Conservation (phyloP, 2,329 filamentous ascomycete species). For the Cadophora sp. region DNA sequence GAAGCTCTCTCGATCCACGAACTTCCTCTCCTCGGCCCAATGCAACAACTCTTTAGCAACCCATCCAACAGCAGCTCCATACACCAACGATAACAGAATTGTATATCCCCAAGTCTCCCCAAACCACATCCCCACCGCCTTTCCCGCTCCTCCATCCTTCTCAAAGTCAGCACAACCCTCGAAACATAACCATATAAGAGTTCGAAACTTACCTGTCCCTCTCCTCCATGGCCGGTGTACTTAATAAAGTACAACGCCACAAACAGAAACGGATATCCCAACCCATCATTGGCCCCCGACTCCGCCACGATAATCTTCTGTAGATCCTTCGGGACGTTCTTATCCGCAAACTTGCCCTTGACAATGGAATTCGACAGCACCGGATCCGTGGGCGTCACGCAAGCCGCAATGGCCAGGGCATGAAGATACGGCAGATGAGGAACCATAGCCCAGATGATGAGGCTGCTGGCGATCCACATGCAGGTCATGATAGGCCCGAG, state of each 20-base stretch:
- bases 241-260: slow-evolving; percentile 84
- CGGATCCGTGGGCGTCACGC: slow-evolving; percentile 91
- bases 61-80: slow-evolving; percentile 81
- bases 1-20: slow-evolving; percentile 54
- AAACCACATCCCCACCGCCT: slow-evolving; percentile 82
- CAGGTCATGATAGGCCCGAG: slow-evolving; percentile 83
- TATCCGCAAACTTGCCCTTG: slow-evolving; percentile 91
- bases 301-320: slow-evolving; percentile 83
- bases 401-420: slow-evolving; percentile 80
- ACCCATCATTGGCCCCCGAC: slow-evolving; percentile 86
- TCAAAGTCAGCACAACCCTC: background rate
- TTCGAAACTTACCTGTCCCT: slow-evolving; percentile 47
- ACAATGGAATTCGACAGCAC: slow-evolving; percentile 89
- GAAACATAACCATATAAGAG: background rate
- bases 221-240: slow-evolving; percentile 67
- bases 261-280: slow-evolving; percentile 87
- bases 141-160: slow-evolving; percentile 60
- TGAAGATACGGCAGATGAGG: slow-evolving; percentile 77
- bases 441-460: slow-evolving; percentile 79
- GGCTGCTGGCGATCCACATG: slow-evolving; percentile 87
- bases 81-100: slow-evolving; percentile 78
- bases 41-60: slow-evolving; percentile 76
- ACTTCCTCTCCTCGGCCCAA: slow-evolving; percentile 81
- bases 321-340: slow-evolving; percentile 82
- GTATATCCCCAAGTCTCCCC: slow-evolving; percentile 85